These are phyloP conservation scores for Cytauxzoon felis DNA, from an alignment of 169 alveolate genomes.

Conservation along the genomic window DNA sequence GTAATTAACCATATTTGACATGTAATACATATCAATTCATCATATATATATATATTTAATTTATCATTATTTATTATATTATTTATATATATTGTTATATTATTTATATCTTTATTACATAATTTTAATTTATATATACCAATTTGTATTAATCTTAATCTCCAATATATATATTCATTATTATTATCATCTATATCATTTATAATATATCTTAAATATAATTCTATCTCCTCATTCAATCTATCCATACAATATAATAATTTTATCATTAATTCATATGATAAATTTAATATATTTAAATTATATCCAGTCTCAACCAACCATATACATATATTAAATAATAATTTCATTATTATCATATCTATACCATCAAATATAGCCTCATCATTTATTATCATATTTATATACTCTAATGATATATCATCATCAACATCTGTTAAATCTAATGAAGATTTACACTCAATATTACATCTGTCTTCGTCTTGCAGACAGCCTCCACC, in stretches of 20 bases:
- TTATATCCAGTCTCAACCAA: constrained; percentile 7
- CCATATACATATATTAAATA: constrained; percentile 25
- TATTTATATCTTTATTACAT: background rate
- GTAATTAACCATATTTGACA: constrained; percentile 19
- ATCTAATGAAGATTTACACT: no score
- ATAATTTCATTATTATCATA: background rate
- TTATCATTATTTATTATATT: background rate
- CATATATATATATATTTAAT: constrained; percentile 16
- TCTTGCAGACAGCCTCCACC: no score
- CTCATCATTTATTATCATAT: background rate
- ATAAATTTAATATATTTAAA: constrained; percentile 11
- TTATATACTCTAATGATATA: no score
- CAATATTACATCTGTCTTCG: no score
- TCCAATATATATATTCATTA: constrained; percentile 10
- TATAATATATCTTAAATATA: background rate
- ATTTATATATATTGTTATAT: background rate
- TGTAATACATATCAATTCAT: constrained; percentile 1
- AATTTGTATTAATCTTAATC: constrained; percentile 2
- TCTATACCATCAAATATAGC: background rate
- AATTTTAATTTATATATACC: background rate
- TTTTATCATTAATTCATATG: constrained; percentile 20
- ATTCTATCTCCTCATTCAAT: constrained; percentile 2
- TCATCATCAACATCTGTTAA: no score
- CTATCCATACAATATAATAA: background rate
- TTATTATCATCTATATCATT: background rate